Evolutionary conservation across 2,329 filamentous ascomycete species (phyloP).

Genomic region (Camptophora hylomeconis): DNA sequence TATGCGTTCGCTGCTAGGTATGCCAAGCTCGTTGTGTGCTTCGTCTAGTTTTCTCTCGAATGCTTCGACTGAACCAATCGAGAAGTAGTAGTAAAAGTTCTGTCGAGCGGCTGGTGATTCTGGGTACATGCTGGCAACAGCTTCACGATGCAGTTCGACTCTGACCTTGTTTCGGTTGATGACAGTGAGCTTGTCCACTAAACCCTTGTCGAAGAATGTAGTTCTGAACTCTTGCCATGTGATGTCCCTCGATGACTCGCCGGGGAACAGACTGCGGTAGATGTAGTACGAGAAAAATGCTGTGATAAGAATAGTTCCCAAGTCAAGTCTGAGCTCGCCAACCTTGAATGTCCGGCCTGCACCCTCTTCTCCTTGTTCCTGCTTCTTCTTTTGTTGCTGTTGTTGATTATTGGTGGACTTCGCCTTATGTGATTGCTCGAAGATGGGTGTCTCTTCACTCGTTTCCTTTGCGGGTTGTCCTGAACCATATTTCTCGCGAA

Average conservation of each 20-base stretch:
- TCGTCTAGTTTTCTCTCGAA: constrained; percentile 83
- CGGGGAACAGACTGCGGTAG: constrained; percentile 52
- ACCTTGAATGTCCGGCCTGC: constrained; percentile 26
- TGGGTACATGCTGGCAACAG: constrained; percentile 57
- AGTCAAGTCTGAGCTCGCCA: constrained; percentile 39
- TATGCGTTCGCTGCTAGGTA: constrained; percentile 78
- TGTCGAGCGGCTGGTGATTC: constrained; percentile 57
- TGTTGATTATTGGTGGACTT: constrained; percentile 21
- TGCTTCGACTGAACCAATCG: constrained; percentile 83
- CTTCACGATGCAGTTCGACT: constrained; percentile 67
- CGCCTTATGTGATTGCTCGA: constrained; percentile 16
- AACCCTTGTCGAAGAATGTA: constrained; percentile 87
- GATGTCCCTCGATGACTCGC: constrained; percentile 62
- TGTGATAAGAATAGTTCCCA: constrained; percentile 42
- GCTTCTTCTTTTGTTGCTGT: constrained; percentile 18
- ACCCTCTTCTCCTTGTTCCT: constrained; percentile 23
- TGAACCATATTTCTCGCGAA: constrained; percentile 22
- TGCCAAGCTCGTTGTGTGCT: constrained; percentile 74
- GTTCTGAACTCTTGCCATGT: constrained; percentile 95
- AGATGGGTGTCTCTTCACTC: constrained; percentile 11
- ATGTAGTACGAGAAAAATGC: constrained; percentile 50
- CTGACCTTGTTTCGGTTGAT: constrained; percentile 66
- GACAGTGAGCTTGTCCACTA: constrained; percentile 83
- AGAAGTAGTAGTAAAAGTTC: constrained; percentile 80
- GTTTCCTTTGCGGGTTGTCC: constrained; percentile 14